A percentile compares a stretch with the other conserved stretches of the same genome.
phyloP scores from a whole-genome alignment of 345 rosid genomes.

The Populus ilicifolia region DNA sequence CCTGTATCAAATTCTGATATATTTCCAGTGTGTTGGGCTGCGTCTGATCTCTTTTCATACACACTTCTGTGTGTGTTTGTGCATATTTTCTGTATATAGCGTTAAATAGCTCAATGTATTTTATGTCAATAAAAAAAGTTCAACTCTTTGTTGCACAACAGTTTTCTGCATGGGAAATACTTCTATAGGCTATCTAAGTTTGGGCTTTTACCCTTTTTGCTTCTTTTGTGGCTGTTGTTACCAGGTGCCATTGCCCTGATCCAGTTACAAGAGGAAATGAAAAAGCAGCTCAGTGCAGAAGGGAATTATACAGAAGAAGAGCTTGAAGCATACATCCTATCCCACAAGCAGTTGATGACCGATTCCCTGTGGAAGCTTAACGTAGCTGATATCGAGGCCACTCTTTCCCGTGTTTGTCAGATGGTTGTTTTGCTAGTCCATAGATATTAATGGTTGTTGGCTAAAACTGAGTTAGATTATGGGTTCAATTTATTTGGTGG shows the following conservation, averaged over 20 bases:
- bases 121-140: not conserved
- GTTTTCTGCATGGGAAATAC: not conserved
- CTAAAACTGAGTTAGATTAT: constrained; percentile 3
- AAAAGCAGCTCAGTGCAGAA: constrained; percentile 75
- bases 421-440: constrained; percentile 59
- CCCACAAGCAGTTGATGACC: constrained; percentile 86
- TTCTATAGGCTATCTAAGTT: not conserved
- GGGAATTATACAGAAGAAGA: constrained; percentile 85
- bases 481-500: constrained; percentile 2
- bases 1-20: not conserved
- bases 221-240: constrained; percentile 14
- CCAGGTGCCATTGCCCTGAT: constrained; percentile 92
- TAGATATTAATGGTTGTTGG: constrained; percentile 19
- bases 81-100: not conserved
- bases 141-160: not conserved
- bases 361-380: constrained; percentile 98
- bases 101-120: not conserved
- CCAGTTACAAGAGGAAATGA: constrained; percentile 98
- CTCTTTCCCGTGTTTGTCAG: constrained; percentile 93
- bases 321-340: constrained; percentile 79
- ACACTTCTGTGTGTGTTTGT: not conserved
- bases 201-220: not conserved
- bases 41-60: not conserved
- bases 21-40: not conserved
- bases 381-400: constrained; percentile 93